A percentile compares a stretch with the other conserved stretches of the same genome.
These are phyloP conservation scores for Cyathus striatus DNA, from an alignment of 768 basidiomycete genomes.

Conservation along the genomic window DNA sequence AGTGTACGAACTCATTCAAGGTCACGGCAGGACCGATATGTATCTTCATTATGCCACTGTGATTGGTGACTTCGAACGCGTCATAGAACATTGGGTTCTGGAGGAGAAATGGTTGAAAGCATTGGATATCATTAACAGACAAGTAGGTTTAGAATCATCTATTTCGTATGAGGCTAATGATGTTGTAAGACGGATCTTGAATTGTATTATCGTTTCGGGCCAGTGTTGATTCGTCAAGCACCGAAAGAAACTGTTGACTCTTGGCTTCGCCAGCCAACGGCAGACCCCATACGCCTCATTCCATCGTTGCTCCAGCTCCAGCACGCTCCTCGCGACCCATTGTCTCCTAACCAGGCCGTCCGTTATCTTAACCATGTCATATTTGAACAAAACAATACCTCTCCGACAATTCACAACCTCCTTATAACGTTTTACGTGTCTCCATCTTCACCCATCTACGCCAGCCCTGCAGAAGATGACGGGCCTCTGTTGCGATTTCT, in stretches of 20 bases:
- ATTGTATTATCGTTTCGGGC: constrained; percentile 89
- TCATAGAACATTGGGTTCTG: constrained; percentile 87
- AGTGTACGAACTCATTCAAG: constrained; percentile 88
- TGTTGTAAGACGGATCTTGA: constrained; percentile 66
- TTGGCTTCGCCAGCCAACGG: constrained; percentile 77
- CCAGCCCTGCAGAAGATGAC: constrained; percentile 48
- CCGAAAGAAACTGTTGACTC: constrained; percentile 90
- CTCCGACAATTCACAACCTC: constrained; percentile 89
- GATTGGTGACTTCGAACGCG: constrained; percentile 77
- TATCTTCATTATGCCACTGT: constrained; percentile 84
- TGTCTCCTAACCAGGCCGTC: constrained; percentile 80
- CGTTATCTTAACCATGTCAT: constrained; percentile 85
- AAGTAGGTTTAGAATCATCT: constrained; percentile 40
- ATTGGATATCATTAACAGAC: constrained; percentile 84
- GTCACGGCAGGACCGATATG: constrained; percentile 90
- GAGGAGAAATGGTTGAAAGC: constrained; percentile 92
- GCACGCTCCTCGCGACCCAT: constrained; percentile 63
- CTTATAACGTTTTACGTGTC: constrained; percentile 83
- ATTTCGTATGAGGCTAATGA: constrained; percentile 5
- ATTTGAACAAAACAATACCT: constrained; percentile 75
- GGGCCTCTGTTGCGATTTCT: constrained; percentile 81
- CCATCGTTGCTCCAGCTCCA: constrained; percentile 85
- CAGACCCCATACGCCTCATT: constrained; percentile 82
- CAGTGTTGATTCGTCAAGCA: constrained; percentile 79
- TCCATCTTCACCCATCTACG: constrained; percentile 30